A percentile compares a stretch with the other conserved stretches of the same genome.
Conservation (phyloP, 2,329 filamentous ascomycete species). For the Blumeriella jaapii region DNA sequence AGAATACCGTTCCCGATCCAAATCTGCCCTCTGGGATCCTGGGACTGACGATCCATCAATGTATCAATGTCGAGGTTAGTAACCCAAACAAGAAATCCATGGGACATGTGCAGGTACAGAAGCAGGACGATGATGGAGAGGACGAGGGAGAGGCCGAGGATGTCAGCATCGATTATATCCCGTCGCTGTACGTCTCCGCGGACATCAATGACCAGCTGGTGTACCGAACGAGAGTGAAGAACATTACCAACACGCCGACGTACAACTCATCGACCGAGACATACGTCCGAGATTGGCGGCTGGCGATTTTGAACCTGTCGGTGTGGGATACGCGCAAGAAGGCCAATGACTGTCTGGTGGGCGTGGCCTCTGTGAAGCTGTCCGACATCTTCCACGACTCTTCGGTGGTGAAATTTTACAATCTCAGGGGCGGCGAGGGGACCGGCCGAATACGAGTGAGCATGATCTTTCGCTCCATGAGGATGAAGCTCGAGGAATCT, state of each 20-base stretch:
- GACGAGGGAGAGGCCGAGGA: conserved; percentile 10
- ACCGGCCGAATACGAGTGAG: conserved; percentile 13
- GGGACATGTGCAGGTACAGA: conserved; percentile 12
- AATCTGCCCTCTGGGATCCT: conserved; percentile 15
- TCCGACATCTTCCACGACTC: conserved; percentile 15
- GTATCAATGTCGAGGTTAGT: conserved; percentile 13
- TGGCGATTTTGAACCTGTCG: conserved; percentile 11
- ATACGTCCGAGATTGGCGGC: conserved; percentile 14
- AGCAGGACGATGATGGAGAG: conserved; percentile 16
- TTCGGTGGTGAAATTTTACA: conserved; percentile 14
- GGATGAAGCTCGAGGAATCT: conserved; percentile 14
- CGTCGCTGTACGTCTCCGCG: conserved; percentile 14
- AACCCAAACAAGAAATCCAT: conserved; percentile 16
- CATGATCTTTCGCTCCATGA: conserved; percentile 16
- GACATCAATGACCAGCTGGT: conserved; percentile 15
- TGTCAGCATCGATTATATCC: conserved; percentile 14
- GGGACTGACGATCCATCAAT: conserved; percentile 15
- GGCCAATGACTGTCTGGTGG: conserved; percentile 13
- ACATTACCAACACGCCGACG: conserved; percentile 11
- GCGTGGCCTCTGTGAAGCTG: conserved; percentile 11
- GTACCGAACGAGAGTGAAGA: conserved; percentile 14
- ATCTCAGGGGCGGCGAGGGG: conserved; percentile 13
- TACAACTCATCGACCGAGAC: conserved; percentile 14
- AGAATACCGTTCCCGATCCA: conserved; percentile 15
- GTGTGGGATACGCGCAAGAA: conserved; percentile 17